Conservation (phyloP, 306 rosid genomes). For the Pachyrhizus erosus region DNA sequence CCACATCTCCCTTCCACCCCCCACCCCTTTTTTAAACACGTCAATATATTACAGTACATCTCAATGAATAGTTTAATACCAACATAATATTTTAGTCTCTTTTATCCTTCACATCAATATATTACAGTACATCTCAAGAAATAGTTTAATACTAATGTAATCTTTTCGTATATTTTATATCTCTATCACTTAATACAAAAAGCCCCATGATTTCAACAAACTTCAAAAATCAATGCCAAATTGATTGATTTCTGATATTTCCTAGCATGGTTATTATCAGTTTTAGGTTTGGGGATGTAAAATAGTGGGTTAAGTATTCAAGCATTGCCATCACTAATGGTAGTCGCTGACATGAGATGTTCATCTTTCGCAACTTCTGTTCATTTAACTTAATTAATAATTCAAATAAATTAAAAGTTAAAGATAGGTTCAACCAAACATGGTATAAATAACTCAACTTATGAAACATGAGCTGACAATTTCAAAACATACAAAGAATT, state of each 20-base stretch:
- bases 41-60: no score
- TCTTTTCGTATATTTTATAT: no score
- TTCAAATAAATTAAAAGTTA: background rate
- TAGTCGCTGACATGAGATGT: background rate
- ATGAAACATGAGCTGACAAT: conserved; percentile 29
- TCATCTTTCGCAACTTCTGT: background rate
- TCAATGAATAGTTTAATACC: no score
- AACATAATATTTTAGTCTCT: no score
- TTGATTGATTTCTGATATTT: background rate
- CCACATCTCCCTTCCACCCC: no score
- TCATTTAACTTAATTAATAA: background rate
- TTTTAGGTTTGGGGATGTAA: background rate
- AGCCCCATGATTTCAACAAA: no score
- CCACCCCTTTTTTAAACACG: no score
- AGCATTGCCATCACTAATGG: no score
- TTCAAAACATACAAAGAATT: background rate
- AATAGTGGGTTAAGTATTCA: background rate
- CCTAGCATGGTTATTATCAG: background rate
- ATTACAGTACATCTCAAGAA: no score
- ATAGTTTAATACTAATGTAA: no score
- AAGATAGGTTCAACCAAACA: background rate
- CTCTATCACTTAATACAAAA: no score
- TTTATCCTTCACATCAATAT: no score
- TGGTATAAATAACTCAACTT: background rate
- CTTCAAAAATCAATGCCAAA: background rate